phyloP scores from a whole-genome alignment of 176 grass and related monocot genomes.

The Hordeum vulgare region MorexV3_pseudomolecules_assembly NC_058522.1:125675237-125675736 shows the following conservation, averaged over 20 bases:
- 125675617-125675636: conserved; percentile 43
- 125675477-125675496: background rate
- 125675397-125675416: background rate
- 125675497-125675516: background rate
- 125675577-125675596: conserved; percentile 49
- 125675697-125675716: conserved; percentile 38
- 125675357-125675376: background rate
- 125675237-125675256: background rate
- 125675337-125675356: background rate
- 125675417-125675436: background rate
- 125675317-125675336: background rate
- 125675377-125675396: background rate
- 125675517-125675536: background rate
- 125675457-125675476: background rate
- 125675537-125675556: conserved; percentile 48
- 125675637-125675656: conserved; percentile 50
- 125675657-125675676: conserved; percentile 22
- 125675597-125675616: conserved; percentile 54
- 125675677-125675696: conserved; percentile 52
- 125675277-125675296: background rate
- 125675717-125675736: conserved; percentile 49
- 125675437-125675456: background rate
- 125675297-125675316: background rate
- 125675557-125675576: conserved; percentile 37
- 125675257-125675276: background rate